Base-by-base conservation (phyloP, 208 protist species). In the Leptomonas seymouri region DNA sequence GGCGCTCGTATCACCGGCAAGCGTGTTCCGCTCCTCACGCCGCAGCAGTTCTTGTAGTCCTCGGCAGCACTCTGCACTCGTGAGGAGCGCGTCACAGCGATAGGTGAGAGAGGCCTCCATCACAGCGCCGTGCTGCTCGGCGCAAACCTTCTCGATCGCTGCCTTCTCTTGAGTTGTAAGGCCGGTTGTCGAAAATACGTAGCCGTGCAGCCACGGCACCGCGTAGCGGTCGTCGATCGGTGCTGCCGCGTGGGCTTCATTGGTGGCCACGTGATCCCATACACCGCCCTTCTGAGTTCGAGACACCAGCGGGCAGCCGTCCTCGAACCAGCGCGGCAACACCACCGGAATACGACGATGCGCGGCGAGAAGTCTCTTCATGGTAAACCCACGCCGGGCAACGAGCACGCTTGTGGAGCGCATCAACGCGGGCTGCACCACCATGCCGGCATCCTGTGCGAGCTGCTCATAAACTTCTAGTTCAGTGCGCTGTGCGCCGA, bases 311-410 rank as follows among this genome's bases (percentile, higher is more conserved):
- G 71, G 54, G 21, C 61, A 75, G 15, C 61, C 68, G 14, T 66
- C 62, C 21, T 53, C 46, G 14, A 95, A 54, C 85, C 87, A 95
- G 18, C 63, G 48, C 21, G 85, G 67, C 34, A 74, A 57, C 50
- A 95, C 85, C 14, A 91, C 82, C 27, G 80, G 74, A 21, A 92
- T 87, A 2, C 67, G 62, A 28, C 78, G 73, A 12, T 77, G 62
- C 31, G 85, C 81, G 1, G 87, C 90, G 34, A 86, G 76, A 6
- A 95, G 56, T 9, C 90, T 82, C 74, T 93, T 95, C 36, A 49
- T 56, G 16, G 85, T 93, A 46, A 93, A 80, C 2, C 90, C 90
- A 39, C 76, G 76, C 14, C 80, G 56, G 4, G 90, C 84, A n/a
- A 95, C 80, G 18, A 95, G 60, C 45, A 91, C 71, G 23, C 46